Base-by-base conservation (phyloP, 208 protist genomes). In the Trypanosoma caninum region DNA sequence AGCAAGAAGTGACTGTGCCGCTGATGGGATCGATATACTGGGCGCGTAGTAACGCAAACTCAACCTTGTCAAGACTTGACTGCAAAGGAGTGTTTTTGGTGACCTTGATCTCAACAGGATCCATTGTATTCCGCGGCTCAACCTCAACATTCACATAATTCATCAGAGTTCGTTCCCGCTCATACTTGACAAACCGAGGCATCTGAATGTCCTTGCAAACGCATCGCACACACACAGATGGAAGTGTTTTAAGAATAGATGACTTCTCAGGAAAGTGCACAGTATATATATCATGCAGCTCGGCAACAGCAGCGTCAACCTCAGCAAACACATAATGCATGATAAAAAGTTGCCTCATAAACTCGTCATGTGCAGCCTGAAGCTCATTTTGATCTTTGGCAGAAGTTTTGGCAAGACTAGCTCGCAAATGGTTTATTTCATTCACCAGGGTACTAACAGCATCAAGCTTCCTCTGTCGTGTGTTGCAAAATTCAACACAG, bases 151-250 rank as follows among this genome's bases (percentile, higher is more conserved):
- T 65, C 42, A 63, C 73, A 74, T 90, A 90, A 57, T 74, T 76
- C 46, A 78, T 72, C 22, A 87, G 55, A 16, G 76, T 80, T 30
- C 83, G 76, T 67, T 87, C 79, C 1, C 83, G 65, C 71, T 90
- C 83, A 37, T 81, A 87, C 41, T 65, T 62, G 25, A 72, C 63
- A 57, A 73, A 77, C 33, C 83, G 78, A 6, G 64, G 63, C 20
- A 65, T n/a, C 33, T 65, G 16, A 38, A 51, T 35, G 9, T 55
- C 37, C 37, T 63, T 54, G 50, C 66, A 59, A 8, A 66, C 41
- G 38, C 62, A 45, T 58, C 53, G 31, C 14, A 62, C 62, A 38
- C 74, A 83, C 9, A 72, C 80, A 7, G 79, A 87, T 22, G 83
- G 79, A 8, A 84, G 65, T 13, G 38, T 41, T 47, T 59, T 48